A percentile compares a stretch with the other conserved stretches of the same genome.
Conservation (phyloP, 352 stramenopile species). For the Phytophthora nicotianae region DNA sequence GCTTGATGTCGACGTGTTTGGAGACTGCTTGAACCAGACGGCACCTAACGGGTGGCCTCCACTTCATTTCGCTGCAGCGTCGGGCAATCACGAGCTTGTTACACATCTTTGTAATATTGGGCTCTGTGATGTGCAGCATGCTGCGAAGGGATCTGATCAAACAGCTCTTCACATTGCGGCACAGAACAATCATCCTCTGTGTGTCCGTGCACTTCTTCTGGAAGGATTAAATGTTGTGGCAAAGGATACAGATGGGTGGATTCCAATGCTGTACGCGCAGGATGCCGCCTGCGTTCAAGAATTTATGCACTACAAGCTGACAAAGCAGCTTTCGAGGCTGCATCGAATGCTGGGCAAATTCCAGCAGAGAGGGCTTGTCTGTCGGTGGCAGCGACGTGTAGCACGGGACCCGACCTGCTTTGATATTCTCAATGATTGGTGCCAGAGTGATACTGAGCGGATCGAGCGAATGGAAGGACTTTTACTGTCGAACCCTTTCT, state of each 20-base stretch:
- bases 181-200: conserved; percentile 29
- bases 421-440: conserved; percentile 79
- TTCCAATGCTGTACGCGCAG: conserved; percentile 52
- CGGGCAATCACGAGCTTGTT: conserved; percentile 61
- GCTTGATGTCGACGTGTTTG: conserved; percentile 67
- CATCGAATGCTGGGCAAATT: conserved; percentile 58
- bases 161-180: conserved; percentile 73
- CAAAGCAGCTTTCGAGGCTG: conserved; percentile 56
- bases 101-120: conserved; percentile 35
- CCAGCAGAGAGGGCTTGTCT: conserved; percentile 48
- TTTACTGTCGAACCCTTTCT: conserved; percentile 46
- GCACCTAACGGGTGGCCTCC: conserved; percentile 50
- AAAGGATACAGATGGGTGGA: conserved; percentile 53
- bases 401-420: conserved; percentile 51
- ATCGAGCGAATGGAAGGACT: conserved; percentile 65
- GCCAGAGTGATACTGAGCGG: conserved; percentile 42
- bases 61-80: conserved; percentile 56
- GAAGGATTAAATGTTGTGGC: conserved; percentile 43
- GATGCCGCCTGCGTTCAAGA: conserved; percentile 40
- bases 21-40: conserved; percentile 47
- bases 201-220: conserved; percentile 48
- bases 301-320: conserved; percentile 65
- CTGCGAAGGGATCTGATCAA: conserved; percentile 43
- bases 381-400: conserved; percentile 51
- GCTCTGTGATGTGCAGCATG: conserved; percentile 45